Conservation (phyloP, 2,329 filamentous ascomycete genomes). For the Whalleya microplaca region DNA sequence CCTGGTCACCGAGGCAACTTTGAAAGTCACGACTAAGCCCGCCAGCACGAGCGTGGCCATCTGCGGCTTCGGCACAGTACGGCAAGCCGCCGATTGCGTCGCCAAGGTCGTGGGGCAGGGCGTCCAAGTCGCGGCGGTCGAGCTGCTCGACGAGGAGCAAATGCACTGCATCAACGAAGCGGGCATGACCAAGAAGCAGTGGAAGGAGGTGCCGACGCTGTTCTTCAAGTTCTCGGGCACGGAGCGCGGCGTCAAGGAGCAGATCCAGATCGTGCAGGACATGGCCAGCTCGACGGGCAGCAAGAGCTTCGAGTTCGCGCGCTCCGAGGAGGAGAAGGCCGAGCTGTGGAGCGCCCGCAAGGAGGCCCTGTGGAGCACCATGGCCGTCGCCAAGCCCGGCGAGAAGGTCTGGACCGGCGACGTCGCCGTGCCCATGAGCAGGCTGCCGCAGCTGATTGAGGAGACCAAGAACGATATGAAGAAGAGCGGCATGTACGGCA, state of each 20-base stretch:
- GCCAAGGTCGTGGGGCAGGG: slow-evolving; percentile 72
- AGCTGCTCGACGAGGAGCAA: slow-evolving; percentile 80
- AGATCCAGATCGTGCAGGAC: slow-evolving; percentile 54
- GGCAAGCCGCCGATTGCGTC: slow-evolving; percentile 71
- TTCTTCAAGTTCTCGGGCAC: slow-evolving; percentile 76
- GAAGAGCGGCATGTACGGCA: slow-evolving; percentile 60
- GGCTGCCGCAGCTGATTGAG: slow-evolving; percentile 75
- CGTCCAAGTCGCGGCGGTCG: slow-evolving; percentile 76
- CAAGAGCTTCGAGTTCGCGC: slow-evolving; percentile 78
- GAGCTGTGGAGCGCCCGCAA: slow-evolving; percentile 86
- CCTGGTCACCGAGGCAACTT: slow-evolving; percentile 75
- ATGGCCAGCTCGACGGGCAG: slow-evolving; percentile 53
- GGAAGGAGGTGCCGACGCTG: slow-evolving; percentile 68
- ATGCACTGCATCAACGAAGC: slow-evolving; percentile 63
- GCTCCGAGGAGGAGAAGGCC: slow-evolving; percentile 67
- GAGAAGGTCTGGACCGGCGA: slow-evolving; percentile 85
- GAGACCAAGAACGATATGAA: slow-evolving; percentile 68
- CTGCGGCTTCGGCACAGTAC: slow-evolving; percentile 50
- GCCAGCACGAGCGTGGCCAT: slow-evolving; percentile 76
- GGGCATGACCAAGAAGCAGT: slow-evolving; percentile 59
- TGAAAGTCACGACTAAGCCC: slow-evolving; percentile 76
- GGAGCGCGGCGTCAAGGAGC: slow-evolving; percentile 72
- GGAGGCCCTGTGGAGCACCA: slow-evolving; percentile 80
- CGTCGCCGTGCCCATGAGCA: slow-evolving; percentile 80
- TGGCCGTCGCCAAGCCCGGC: slow-evolving; percentile 66